Conservation (phyloP, 768 basidiomycete species). For the Aureoboletus auriporus region DNA sequence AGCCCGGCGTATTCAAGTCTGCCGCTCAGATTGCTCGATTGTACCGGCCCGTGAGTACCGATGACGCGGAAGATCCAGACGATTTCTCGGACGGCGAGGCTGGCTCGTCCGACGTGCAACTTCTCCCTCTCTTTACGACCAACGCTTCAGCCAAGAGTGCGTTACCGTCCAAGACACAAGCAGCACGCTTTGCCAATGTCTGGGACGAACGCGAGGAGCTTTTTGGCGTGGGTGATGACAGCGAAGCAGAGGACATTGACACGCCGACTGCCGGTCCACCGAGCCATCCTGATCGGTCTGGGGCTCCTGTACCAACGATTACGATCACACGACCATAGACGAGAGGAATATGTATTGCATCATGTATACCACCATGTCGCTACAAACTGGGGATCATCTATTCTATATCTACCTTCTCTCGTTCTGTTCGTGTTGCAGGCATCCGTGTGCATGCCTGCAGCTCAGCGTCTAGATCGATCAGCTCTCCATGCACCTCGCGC, state of each 20-base stretch:
- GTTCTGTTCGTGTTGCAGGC: conserved; percentile 6
- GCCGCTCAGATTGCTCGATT: conserved; percentile 62
- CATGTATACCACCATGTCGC: conserved; percentile 23
- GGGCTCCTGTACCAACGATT: conserved; percentile 23
- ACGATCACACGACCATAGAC: conserved; percentile 24
- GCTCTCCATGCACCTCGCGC: conserved; percentile 38
- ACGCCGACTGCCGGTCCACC: conserved; percentile 8
- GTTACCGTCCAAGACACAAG: conserved; percentile 23
- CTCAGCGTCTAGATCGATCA: conserved; percentile 37
- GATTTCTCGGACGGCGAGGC: conserved; percentile 44
- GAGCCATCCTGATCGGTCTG: not conserved
- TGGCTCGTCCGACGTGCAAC: conserved; percentile 43
- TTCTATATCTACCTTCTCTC: conserved; percentile 5
- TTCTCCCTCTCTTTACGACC: conserved; percentile 50
- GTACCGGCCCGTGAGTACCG: conserved; percentile 66
- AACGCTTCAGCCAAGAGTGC: conserved; percentile 17
- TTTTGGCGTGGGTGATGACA: conserved; percentile 64
- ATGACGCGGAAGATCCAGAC: conserved; percentile 48
- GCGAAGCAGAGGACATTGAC: conserved; percentile 46
- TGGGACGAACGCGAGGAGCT: conserved; percentile 80
- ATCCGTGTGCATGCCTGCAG: conserved; percentile 18
- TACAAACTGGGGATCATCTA: conserved; percentile 10
- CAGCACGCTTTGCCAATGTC: conserved; percentile 49
- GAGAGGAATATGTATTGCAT: conserved; percentile 18
- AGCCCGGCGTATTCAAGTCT: not conserved